phyloP scores from a whole-genome alignment of 2,329 filamentous ascomycete species.

The Fusarium bactridioides region DNA sequence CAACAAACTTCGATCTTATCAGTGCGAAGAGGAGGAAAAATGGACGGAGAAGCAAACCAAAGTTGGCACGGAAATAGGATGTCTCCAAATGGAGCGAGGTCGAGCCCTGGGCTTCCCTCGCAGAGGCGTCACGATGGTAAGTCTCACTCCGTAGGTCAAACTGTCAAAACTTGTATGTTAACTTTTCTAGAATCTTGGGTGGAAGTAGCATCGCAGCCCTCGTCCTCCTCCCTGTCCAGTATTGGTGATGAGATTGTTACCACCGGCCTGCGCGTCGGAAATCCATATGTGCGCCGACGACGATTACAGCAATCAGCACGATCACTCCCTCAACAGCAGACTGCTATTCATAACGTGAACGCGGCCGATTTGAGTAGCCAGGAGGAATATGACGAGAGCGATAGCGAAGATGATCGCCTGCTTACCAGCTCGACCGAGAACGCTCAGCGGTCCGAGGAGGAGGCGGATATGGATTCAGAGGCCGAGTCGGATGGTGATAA shows the following conservation, averaged over 20 bases:
- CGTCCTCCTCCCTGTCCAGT: conserved; percentile 89
- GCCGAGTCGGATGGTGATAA: conserved; percentile 72
- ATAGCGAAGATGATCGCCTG: conserved; percentile 82
- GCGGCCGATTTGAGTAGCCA: conserved; percentile 74
- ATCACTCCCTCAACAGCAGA: conserved; percentile 50
- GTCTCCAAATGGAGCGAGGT: conserved; percentile 41
- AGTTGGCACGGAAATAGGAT: conserved; percentile 37
- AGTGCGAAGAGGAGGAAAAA: conserved; percentile 21
- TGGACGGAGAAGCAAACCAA: conserved; percentile 43
- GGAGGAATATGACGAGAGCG: conserved; percentile 93
- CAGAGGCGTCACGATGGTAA: conserved; percentile 50
- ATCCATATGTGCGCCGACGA: conserved; percentile 68
- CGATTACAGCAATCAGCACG: conserved; percentile 49
- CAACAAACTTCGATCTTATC: conserved; percentile 5
- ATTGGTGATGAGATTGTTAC: conserved; percentile 89
- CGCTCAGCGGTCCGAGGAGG: conserved; percentile 49
- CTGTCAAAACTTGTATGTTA: conserved; percentile 5
- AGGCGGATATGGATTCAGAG: conserved; percentile 55
- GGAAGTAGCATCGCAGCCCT: conserved; percentile 90
- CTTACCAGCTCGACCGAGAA: conserved; percentile 68
- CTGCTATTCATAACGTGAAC: conserved; percentile 53
- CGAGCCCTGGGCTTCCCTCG: conserved; percentile 44
- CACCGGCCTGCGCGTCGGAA: conserved; percentile 81
- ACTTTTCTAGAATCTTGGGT: conserved; percentile 85
- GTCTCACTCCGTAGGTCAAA: conserved; percentile 18